Percentiles rank a stretch among this genome's conserved stretches.
Conservation (phyloP, 192 early-diverging fungal species). For the Irineochytrium annulatum region DNA sequence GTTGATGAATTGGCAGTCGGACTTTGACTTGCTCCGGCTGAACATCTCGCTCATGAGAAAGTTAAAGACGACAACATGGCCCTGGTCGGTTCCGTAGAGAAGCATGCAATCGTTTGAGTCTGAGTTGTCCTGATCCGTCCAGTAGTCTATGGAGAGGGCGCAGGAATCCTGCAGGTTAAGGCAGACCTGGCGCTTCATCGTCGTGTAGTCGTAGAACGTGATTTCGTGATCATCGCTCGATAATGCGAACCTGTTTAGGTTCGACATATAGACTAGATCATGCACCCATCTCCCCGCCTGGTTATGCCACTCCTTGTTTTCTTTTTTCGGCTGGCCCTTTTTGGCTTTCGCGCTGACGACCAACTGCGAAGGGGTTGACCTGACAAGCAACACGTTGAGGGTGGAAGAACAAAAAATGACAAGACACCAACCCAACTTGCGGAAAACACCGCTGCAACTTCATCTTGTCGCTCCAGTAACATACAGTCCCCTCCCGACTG, state of each 20-base stretch:
- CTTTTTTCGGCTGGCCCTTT: slow-evolving; percentile 10
- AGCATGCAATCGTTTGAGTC: slow-evolving; percentile 35
- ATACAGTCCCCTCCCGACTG: slow-evolving; percentile 45
- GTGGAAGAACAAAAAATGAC: too few relatives aligned
- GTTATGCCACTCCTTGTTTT: slow-evolving; percentile 24
- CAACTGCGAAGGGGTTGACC: too few relatives aligned
- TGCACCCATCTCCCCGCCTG: slow-evolving; percentile 42
- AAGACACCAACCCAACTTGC: slow-evolving; percentile 38
- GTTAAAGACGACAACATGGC: slow-evolving; percentile 32
- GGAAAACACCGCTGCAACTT: slow-evolving; percentile 39
- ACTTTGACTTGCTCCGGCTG: slow-evolving; percentile 21
- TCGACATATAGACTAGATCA: slow-evolving; percentile 34
- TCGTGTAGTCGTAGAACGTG: slow-evolving; percentile 45
- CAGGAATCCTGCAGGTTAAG: slow-evolving; percentile 41
- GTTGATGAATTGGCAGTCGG: slow-evolving; percentile 16
- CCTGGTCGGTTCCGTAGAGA: slow-evolving; percentile 46
- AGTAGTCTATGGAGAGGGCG: slow-evolving; percentile 36
- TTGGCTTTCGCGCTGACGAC: slow-evolving; percentile 20
- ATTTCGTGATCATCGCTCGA: slow-evolving; percentile 51
- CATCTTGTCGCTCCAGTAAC: slow-evolving; percentile 46
- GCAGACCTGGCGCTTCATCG: slow-evolving; percentile 36
- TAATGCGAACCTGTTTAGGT: slow-evolving; percentile 37
- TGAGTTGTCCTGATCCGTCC: slow-evolving; percentile 28
- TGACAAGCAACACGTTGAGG: too few relatives aligned
- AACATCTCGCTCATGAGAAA: slow-evolving; percentile 30